phyloP scores from a whole-genome alignment of 2,329 filamentous ascomycete species.

The Periconia sp. region DNA sequence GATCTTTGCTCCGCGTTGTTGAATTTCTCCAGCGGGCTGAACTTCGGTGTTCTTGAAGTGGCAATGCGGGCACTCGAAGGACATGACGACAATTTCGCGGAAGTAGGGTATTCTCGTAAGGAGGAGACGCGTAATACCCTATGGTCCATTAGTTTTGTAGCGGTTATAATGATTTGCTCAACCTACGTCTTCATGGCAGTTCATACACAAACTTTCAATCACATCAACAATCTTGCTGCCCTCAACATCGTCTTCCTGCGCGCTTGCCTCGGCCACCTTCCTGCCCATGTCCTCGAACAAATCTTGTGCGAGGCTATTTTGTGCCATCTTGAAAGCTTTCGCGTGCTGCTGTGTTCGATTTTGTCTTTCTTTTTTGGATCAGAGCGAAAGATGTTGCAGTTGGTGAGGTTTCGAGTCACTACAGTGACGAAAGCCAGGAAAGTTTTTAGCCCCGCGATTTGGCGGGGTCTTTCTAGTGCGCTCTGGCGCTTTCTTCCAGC shows the following conservation, averaged over 20 bases:
- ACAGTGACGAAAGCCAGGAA: slow-evolving; percentile 23
- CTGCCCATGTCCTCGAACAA: slow-evolving; percentile 56
- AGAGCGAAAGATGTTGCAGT: background rate
- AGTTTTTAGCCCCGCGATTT: slow-evolving; percentile 38
- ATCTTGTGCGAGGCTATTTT: slow-evolving; percentile 47
- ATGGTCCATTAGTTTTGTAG: slow-evolving; percentile 15
- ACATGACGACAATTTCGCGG: slow-evolving; percentile 96
- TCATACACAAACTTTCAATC: slow-evolving; percentile 58
- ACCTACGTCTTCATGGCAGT: slow-evolving; percentile 54
- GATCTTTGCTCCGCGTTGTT: slow-evolving; percentile 84
- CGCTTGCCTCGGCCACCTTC: slow-evolving; percentile 48
- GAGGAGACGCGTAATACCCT: slow-evolving; percentile 84
- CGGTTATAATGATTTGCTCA: background rate
- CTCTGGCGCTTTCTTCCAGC: slow-evolving; percentile 21
- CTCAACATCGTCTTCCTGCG: slow-evolving; percentile 39
- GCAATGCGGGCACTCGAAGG: slow-evolving; percentile 90
- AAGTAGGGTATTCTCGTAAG: slow-evolving; percentile 95
- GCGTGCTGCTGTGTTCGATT: slow-evolving; percentile 3
- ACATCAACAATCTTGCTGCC: slow-evolving; percentile 54
- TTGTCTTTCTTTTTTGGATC: slow-evolving; percentile 5
- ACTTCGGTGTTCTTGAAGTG: slow-evolving; percentile 89
- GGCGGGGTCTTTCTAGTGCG: slow-evolving; percentile 24
- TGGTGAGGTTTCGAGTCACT: slow-evolving; percentile 19
- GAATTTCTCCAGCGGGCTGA: slow-evolving; percentile 87
- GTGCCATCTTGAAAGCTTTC: slow-evolving; percentile 33